phyloP scores from a whole-genome alignment of 2,329 filamentous ascomycete genomes.

The Phaeophleospora eucalypticola region DNA sequence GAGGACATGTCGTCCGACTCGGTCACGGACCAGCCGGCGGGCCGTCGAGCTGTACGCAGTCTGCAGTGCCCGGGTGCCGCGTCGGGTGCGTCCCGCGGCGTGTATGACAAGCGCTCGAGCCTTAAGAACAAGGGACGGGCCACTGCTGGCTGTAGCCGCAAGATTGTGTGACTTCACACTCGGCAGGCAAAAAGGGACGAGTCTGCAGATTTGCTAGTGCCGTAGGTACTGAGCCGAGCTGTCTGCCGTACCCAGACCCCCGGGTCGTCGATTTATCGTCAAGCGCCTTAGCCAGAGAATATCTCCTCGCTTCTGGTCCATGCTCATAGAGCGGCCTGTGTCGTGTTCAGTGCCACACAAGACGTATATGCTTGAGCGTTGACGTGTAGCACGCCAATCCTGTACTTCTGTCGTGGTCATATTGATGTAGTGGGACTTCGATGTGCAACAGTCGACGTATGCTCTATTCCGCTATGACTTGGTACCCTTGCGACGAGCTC shows the following conservation, averaged over 20 bases:
- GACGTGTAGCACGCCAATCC: conserved; percentile 9
- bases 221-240: neutral
- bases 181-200: too few relatives aligned
- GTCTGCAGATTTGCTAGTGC: neutral
- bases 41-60: neutral
- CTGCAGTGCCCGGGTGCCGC: neutral
- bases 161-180: too few relatives aligned
- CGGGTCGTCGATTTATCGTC: too few relatives aligned
- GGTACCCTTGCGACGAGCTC: conserved; percentile 36
- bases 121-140: too few relatives aligned
- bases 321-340: neutral
- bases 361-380: conserved; percentile 16
- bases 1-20: neutral
- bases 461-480: conserved; percentile 11
- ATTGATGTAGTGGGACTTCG: conserved; percentile 8
- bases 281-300: too few relatives aligned
- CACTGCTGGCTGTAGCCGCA: too few relatives aligned
- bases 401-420: conserved; percentile 11
- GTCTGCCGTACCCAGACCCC: too few relatives aligned
- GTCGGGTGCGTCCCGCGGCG: neutral
- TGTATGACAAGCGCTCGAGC: neutral
- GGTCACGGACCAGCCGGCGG: neutral
- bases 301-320: neutral
- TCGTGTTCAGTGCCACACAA: neutral
- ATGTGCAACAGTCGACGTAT: conserved; percentile 13